Conservation (phyloP, 2,329 filamentous ascomycete genomes). For the Fusarium metavorans region DNA sequence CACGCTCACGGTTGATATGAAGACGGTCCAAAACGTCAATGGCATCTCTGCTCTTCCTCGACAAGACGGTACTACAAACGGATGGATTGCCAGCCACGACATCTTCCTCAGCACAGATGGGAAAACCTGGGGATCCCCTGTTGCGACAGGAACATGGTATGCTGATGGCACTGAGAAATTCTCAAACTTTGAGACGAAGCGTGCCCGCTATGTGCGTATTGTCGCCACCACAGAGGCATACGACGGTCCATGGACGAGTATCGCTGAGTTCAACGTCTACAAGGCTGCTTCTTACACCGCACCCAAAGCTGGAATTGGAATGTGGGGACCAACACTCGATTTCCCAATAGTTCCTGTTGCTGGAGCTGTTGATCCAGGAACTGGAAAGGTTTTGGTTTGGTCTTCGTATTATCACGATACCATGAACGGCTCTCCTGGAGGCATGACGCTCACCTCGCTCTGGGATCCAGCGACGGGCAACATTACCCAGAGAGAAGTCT, state of each 20-base stretch:
- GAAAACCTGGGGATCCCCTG: conserved; percentile 16
- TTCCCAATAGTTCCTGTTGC: conserved; percentile 35
- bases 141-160: conserved; percentile 30
- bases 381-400: conserved; percentile 25
- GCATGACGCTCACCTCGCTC: conserved; percentile 11
- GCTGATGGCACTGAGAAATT: conserved; percentile 20
- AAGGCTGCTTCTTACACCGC: conserved; percentile 8
- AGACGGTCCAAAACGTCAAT: conserved; percentile 17
- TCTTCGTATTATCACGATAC: conserved; percentile 3
- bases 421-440: background rate
- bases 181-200: conserved; percentile 29
- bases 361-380: conserved; percentile 25
- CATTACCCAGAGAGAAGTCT: conserved; percentile 33
- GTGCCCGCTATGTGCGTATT: conserved; percentile 27
- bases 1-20: conserved; percentile 24
- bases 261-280: conserved; percentile 33
- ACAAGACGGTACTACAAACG: background rate
- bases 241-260: conserved; percentile 24
- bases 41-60: conserved; percentile 27
- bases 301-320: conserved; percentile 8
- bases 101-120: conserved; percentile 26
- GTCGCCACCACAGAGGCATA: conserved; percentile 9
- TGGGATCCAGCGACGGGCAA: conserved; percentile 28
- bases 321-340: conserved; percentile 28
- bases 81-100: conserved; percentile 18